Base-by-base conservation (phyloP, 139 green algal genomes). In the Tetratostichococcus sp. region DNA sequence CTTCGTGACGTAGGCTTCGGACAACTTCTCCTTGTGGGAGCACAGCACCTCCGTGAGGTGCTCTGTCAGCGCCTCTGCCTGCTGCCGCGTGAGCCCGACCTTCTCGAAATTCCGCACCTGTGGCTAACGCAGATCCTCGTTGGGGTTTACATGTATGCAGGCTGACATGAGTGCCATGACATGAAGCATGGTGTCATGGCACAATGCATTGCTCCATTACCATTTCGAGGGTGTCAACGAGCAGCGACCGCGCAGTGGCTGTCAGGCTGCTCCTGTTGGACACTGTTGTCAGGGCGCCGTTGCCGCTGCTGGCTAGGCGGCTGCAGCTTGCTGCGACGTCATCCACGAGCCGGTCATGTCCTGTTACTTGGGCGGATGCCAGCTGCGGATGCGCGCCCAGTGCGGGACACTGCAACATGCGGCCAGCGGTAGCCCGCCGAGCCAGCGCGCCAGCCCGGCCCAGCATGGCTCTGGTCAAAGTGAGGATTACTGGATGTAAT, bases 41-140 rank as follows among this genome's bases (percentile, higher is more conserved):
- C 90, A 83, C 33, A 97, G 84, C 23, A 94, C 71, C 50, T 87
- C 80, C 30, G 93, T 91, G 16, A 97, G 78, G 30, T 88, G 69
- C 62, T 76, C 21, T 0, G 91, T 89, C 22, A 97, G 68, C 23
- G 73, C 23, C 67, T 96, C 91, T 16, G 92, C 82, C 42, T 89
- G 81, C 28, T 85, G 67, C 3, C 92, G 81, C 0, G 73, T 76
- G 30, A 97, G 66, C 2, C 85, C 85, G 1, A 82, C 6, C 11
- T 43, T 65, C 62, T 90, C 85, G 70, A 88, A 84, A 16, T 67
- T 70, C 32, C 79, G 70, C 72, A 78, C 81, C 84, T 89, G 84
- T 66, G 67, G 33, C 23, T 31, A 30, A 78, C 3, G 35, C 3
- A 59, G 8, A 35, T 14, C 35, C 14, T 73, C 21, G 23, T 32